Evolutionary conservation across 306 rosid genomes (phyloP), one percentile per base, ranked within the genome.

Genomic region (Cucurbita maxima): DNA sequence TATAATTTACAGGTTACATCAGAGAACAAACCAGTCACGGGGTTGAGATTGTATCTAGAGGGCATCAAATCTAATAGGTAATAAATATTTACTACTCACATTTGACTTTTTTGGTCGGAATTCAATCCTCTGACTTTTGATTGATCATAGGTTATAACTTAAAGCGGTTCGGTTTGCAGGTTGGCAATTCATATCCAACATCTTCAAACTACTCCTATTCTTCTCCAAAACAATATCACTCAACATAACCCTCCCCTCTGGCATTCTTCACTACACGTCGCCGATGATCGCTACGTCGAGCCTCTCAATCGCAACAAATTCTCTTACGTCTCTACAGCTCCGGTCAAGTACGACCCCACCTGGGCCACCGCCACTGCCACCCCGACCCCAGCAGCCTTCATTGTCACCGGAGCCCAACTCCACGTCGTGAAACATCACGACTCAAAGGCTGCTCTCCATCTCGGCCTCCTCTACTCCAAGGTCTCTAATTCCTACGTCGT

Each of bases 61-160:
- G 97, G 99, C 81, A 89, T 85, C 85, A 94, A 86, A 86, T 81
- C 87, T 83, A 91, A 91, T 86, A 90, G 92, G 98, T 90, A 71
- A 41, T 5, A 67, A 16, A 48, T 10, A 45, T 37, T 25, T 48
- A 30, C 34, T 30, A 30, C 34, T 30, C 34, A 30, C 34, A 30
- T 30, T 30, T 30, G 34, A 30, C 34, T 30, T 30, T 30, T 30
- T 30, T 30, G 34, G 34, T 30, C 34, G 34, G 34, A 30, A 30
- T 30, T 30, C 34, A 30, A 30, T 30, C 34, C 0, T 30, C 34
- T 30, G 34, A 30, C 34, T 30, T 30, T 30, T 30, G 34, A 30
- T 30, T 3, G 34, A 30, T 30, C 34, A 30, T 30, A 30, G 34
- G 34, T 30, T 30, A 30, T 30, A 30, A 30, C 2, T 30, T 30